Conservation (phyloP, 2,329 filamentous ascomycete genomes). For the Neospermospora avenae region DNA sequence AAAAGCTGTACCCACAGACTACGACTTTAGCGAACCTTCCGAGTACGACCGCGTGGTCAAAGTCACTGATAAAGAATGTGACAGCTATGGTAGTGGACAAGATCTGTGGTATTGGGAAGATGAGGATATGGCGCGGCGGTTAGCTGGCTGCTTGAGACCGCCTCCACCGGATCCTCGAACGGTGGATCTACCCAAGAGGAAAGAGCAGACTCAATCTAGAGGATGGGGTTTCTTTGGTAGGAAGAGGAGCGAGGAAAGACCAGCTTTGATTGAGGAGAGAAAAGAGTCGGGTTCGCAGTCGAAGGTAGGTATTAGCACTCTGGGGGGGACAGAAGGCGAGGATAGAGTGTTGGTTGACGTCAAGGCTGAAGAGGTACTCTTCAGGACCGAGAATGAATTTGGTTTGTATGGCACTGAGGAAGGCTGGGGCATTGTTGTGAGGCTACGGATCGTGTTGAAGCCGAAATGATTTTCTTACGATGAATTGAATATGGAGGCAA, state of each 20-base stretch:
- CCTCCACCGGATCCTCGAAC: conserved; percentile 10
- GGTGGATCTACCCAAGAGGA: conserved; percentile 14
- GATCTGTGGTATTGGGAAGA: conserved; percentile 28
- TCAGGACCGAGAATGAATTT: conserved; percentile 67
- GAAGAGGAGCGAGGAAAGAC: conserved; percentile 17
- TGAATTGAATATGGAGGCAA: too few species aligned
- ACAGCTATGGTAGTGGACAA: conserved; percentile 6
- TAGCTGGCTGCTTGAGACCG: conserved; percentile 26
- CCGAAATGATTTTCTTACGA: not conserved
- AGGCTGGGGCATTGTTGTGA: conserved; percentile 31
- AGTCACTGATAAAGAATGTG: conserved; percentile 23
- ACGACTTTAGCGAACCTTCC: conserved; percentile 23
- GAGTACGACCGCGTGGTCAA: conserved; percentile 24
- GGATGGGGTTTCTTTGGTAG: conserved; percentile 21
- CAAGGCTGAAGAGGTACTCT: conserved; percentile 45
- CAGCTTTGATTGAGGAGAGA: conserved; percentile 7
- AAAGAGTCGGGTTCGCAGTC: not conserved
- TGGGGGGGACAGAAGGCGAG: not conserved
- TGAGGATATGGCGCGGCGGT: conserved; percentile 26
- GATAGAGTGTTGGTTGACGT: conserved; percentile 29
- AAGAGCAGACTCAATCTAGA: conserved; percentile 7
- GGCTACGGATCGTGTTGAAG: conserved; percentile 18
- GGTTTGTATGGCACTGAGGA: conserved; percentile 49
- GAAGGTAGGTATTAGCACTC: not conserved
- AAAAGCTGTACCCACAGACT: conserved; percentile 26